Base-by-base conservation (phyloP, 805 yeast genomes). In the Ogataea kodamae region DNA sequence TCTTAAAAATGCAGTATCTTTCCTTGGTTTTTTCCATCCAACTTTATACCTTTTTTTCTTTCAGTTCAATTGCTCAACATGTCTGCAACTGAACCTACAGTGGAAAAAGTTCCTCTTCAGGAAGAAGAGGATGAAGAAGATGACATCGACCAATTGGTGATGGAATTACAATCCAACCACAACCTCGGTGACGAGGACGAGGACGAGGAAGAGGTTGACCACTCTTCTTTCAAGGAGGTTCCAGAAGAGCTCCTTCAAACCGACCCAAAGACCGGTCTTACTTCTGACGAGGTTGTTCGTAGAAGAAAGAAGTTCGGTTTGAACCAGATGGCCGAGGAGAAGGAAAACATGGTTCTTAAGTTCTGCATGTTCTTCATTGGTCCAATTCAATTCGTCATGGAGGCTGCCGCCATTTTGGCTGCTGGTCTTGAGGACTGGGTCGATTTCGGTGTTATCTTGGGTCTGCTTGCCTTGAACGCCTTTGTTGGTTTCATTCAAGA, bases 351-450 rank as follows among this genome's bases (percentile, higher is more conserved):
- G 65, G 48, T 85, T 42, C 67, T 85, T 50, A 86, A 86, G 74
- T 85, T 87, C 64, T 58, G 81, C 56, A 74, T 76, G 82, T 86
- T 85, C 76, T 86, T 86, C 66, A 81, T 86, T 49, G 96, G 96
- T 70, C 96, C 96, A 51, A 86, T 86, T 64, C 96, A 87, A 72
- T 86, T 87, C 79, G 95, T 86, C 61, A 86, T 86, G 96, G 95
- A 86, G 72, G 94, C 90, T 59, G 96, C 96, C 58, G 95, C 96
- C 54, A 76, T 86, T 48, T 72, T 86, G 65, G 95, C 96, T 60
- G 95, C 95, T 49, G 96, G 95, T 80, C 74, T 86, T 56, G 86
- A 86, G 71, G 96, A 89, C 72, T 88, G 96, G 96, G 96, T 88
- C 60, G 96, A 88, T 77, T 88, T 88, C 74, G 96, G 97, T 78